These are phyloP conservation scores for Chenopodium quinoa DNA, from an alignment of 148 eudicot species.

Conservation along the genomic window DNA sequence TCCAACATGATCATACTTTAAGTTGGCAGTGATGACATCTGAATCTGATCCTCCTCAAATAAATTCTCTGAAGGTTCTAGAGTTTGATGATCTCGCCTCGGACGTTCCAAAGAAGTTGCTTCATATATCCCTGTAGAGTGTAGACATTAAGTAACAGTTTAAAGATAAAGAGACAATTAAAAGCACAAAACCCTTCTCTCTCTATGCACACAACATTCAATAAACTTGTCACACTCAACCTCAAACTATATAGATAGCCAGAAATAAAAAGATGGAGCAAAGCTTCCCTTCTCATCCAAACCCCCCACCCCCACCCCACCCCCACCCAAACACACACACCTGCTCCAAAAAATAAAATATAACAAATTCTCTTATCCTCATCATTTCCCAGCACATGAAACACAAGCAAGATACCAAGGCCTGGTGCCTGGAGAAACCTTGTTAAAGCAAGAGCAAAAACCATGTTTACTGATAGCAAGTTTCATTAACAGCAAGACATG, in stretches of 20 bases:
- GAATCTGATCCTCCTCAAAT: slow-evolving; percentile 65
- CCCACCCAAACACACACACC: too few species aligned
- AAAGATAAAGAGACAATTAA: background rate
- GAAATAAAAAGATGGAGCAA: too few species aligned
- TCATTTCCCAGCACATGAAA: too few species aligned
- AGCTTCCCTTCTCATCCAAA: too few species aligned
- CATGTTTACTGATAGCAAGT: background rate
- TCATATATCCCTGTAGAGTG: slow-evolving; percentile 82
- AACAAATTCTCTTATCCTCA: too few species aligned
- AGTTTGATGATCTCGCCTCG: slow-evolving; percentile 55
- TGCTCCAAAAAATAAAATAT: too few species aligned
- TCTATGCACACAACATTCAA: background rate
- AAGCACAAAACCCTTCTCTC: background rate
- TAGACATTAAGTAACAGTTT: slow-evolving; percentile 19
- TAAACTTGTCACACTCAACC: background rate
- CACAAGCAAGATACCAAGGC: too few species aligned
- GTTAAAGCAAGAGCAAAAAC: background rate
- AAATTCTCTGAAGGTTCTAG: slow-evolving; percentile 55
- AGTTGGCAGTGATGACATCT: slow-evolving; percentile 79
- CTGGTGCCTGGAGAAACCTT: background rate
- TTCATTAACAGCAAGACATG: background rate
- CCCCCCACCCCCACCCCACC: background rate
- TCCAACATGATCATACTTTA: slow-evolving; percentile 37
- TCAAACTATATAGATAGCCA: too few species aligned
- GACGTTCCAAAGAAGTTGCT: slow-evolving; percentile 83